Evolutionary conservation across 2,329 filamentous ascomycete species (phyloP).

Genomic region (Cytospora leucostoma): DNA sequence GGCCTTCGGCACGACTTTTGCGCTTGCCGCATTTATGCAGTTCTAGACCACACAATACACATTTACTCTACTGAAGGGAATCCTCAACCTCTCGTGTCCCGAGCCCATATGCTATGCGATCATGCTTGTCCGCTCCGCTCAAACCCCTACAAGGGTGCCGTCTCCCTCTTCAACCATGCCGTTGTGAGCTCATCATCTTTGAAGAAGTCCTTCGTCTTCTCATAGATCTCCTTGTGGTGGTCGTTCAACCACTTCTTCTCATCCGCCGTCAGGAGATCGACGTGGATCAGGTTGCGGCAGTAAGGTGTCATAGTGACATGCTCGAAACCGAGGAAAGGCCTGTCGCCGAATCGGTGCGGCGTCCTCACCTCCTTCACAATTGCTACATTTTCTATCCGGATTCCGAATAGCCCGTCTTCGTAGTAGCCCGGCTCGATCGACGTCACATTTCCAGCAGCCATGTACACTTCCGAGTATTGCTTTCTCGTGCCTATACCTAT

Average conservation of each 20-base stretch:
- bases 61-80: constrained; percentile 1
- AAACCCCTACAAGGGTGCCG: constrained; percentile 55
- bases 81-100: not conserved
- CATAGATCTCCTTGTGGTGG: constrained; percentile 78
- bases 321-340: constrained; percentile 92
- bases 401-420: constrained; percentile 91
- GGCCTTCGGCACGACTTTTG: constrained; percentile 73
- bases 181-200: constrained; percentile 68
- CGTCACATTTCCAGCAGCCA: constrained; percentile 90
- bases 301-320: constrained; percentile 97
- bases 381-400: constrained; percentile 94
- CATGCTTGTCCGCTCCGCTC: constrained; percentile 31
- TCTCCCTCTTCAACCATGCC: constrained; percentile 86
- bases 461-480: constrained; percentile 86
- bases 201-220: constrained; percentile 80
- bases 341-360: constrained; percentile 85
- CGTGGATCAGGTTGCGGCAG: constrained; percentile 84
- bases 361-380: constrained; percentile 89
- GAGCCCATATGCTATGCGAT: not conserved
- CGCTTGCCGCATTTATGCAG: constrained; percentile 65
- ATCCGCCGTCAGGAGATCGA: constrained; percentile 65
- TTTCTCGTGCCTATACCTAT: constrained; percentile 93
- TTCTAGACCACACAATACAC: constrained; percentile 36
- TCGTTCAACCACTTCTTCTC: constrained; percentile 88
- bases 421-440: constrained; percentile 98